Conservation (phyloP, 2,329 filamentous ascomycete species). For the Aspergillus oerlinghausenensis region DNA sequence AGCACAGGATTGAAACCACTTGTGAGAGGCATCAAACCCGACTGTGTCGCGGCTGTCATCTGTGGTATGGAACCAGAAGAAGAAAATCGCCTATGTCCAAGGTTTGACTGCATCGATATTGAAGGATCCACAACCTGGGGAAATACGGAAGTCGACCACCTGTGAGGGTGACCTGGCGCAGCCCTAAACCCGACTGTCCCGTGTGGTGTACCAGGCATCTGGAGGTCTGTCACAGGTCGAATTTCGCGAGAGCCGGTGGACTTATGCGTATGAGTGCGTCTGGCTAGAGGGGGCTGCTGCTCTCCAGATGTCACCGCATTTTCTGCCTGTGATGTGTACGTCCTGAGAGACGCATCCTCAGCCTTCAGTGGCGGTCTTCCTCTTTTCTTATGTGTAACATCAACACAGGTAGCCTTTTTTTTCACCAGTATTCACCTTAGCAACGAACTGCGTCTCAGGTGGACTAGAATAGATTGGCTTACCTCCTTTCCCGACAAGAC, state of each 20-base stretch:
- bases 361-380: constrained; percentile 42
- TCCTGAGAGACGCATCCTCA: constrained; percentile 35
- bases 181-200: constrained; percentile 17
- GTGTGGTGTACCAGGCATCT: constrained; percentile 19
- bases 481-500: constrained; percentile 45
- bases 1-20: constrained; percentile 25
- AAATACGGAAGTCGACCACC: constrained; percentile 31
- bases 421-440: neutral
- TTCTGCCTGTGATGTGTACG: constrained; percentile 27
- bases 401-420: constrained; percentile 37
- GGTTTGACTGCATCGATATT: constrained; percentile 19
- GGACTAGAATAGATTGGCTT: constrained; percentile 18
- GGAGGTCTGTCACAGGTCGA: constrained; percentile 35
- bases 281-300: constrained; percentile 17
- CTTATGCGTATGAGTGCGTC: constrained; percentile 27
- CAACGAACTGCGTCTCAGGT: neutral
- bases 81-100: constrained; percentile 29
- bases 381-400: constrained; percentile 46
- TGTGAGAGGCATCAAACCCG: constrained; percentile 22
- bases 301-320: constrained; percentile 22
- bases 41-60: constrained; percentile 20
- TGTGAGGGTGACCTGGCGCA: constrained; percentile 22
- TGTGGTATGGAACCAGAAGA: constrained; percentile 28
- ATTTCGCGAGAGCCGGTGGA: constrained; percentile 36
- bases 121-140: constrained; percentile 26